Base-by-base conservation (phyloP, 140 eudicot genomes). In the Cichorium intybus region DNA sequence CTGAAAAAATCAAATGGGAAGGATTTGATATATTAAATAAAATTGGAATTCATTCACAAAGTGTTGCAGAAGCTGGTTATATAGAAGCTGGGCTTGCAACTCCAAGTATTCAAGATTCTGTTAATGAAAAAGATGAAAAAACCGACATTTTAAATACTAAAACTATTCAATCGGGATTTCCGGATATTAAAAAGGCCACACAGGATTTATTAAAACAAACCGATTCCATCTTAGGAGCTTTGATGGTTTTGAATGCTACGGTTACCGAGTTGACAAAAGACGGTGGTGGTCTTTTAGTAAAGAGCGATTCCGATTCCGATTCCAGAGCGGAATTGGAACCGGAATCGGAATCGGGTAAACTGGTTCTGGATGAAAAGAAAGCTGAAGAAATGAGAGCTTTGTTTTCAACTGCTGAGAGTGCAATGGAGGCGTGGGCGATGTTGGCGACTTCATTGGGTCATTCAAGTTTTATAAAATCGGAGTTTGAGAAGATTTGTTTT, bases 361-460 rank as follows among this genome's bases (percentile, higher is more conserved):
- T 75, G 57, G 79, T 69, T 61, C 46, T 85, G 76, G 89, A 82
- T 77, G 97, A 93, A 70, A 65, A 46, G 64, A 82, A 66, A 69
- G 94, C 95, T 6, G 95, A 84, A 80, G 97, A 92, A 72, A 92
- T 88, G 97, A 92, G 77, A 77, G 76, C 78, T 26, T 82, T 92
- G n/a, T 92, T 92, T 77, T 92, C 95, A 56, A 85, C 96, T 10
- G 98, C 98, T 17, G 98, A 92, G 71, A 92, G 92, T 83, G 98
- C 98, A 23, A 92, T 92, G 98, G 98, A 92, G 76, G 98, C 98
- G 20, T 92, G 98, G 98, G 98, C 98, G 11, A 79, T 92, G 98
- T 74, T 92, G 62, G 92, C 96, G 17, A 80, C 94, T 69, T 81
- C 98, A 31, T 65, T 92, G 77, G 98, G 98, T 14, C 96, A 92